phyloP scores from a whole-genome alignment of 2,329 filamentous ascomycete genomes.

The Fusarium newnesense region DNA sequence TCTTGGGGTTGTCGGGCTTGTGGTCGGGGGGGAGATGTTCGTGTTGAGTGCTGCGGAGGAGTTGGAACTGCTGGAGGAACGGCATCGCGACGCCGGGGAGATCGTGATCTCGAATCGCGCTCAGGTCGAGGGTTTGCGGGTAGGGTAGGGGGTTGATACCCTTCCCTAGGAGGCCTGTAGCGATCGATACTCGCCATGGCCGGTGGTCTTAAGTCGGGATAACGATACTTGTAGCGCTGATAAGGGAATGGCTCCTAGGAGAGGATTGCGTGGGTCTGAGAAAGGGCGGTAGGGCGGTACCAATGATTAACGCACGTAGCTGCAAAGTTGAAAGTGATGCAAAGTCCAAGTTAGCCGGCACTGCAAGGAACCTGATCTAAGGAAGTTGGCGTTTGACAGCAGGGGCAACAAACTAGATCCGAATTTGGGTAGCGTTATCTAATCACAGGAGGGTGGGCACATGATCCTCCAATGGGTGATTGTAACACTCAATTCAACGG shows the following conservation, averaged over 20 bases:
- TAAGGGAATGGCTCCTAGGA: conserved; percentile 42
- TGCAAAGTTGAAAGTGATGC: conserved; percentile 22
- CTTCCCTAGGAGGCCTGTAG: conserved; percentile 67
- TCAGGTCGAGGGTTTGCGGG: conserved; percentile 53
- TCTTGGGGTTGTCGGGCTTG: conserved; percentile 55
- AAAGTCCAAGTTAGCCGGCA: conserved; percentile 15
- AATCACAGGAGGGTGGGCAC: conserved; percentile 36
- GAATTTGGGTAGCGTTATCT: conserved; percentile 36
- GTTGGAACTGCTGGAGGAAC: conserved; percentile 71
- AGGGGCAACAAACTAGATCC: conserved; percentile 28
- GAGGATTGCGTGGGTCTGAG: conserved; percentile 4
- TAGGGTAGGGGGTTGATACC: conserved; percentile 65
- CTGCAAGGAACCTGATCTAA: conserved; percentile 38
- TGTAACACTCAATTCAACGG: conserved; percentile 9
- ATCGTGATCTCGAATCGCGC: conserved; percentile 60
- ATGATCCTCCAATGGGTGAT: conserved; percentile 31
- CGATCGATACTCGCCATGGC: conserved; percentile 69
- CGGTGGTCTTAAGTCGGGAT: conserved; percentile 40
- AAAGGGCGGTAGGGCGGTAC: conserved; percentile 24
- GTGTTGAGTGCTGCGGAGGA: conserved; percentile 65
- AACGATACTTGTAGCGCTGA: conserved; percentile 31
- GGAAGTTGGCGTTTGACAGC: conserved; percentile 35
- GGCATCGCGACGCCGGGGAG: conserved; percentile 59
- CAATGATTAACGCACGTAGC: conserved; percentile 13
- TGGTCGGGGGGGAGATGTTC: conserved; percentile 65